Evolutionary conservation across 1,284 basidiomycete species (phyloP), one percentile per base, ranked within the genome.

Genomic region (Ceratobasidium sp.): DNA sequence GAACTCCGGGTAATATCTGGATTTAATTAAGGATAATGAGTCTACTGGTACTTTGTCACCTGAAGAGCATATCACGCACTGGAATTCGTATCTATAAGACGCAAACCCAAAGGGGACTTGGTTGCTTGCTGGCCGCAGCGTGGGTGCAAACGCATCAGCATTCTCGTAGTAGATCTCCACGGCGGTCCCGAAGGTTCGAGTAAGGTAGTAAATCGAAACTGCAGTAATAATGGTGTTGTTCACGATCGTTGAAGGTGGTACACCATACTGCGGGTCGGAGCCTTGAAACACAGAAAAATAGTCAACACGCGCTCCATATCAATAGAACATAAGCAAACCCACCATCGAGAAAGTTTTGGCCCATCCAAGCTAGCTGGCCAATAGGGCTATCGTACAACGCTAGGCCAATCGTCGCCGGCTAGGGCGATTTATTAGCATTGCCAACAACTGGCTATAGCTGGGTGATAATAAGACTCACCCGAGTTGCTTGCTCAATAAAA

Each of bases 161-260:
- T 75, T 75, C 16, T 75, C 58, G 8, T 59, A 72, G 43, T 75
- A 75, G 21, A 50, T 41, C 50, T 61, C 70, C 8, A 69, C 28
- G 11, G 74, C 44, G 13, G 74, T 73, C 16, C 59, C 72, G 30
- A 73, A 73, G 2, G 74, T 69, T 1, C 30, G 52, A n/a, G 72
- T 75, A n/a, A 75, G 63, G 26, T 73, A 73, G 49, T 75, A 75
- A 1, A 75, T 72, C 16, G 74, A 75, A 16, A 73, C 74, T 1
- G 63, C 59, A 4, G 62, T 70, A 1, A 75, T 55, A 32, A 75
- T 73, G 23, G 72, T 55, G 11, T 66, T 75, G 38, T 49, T 55
- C 46, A 41, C 21, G 28, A 62, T 62, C 21, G 38, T 52, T 23
- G 66, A 54, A 14, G 47, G 58, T 1, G 23, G 41, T 5, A 61